Conservation (phyloP, 225 moss, liverwort and hornwort species). For the Polytrichum commune region DNA sequence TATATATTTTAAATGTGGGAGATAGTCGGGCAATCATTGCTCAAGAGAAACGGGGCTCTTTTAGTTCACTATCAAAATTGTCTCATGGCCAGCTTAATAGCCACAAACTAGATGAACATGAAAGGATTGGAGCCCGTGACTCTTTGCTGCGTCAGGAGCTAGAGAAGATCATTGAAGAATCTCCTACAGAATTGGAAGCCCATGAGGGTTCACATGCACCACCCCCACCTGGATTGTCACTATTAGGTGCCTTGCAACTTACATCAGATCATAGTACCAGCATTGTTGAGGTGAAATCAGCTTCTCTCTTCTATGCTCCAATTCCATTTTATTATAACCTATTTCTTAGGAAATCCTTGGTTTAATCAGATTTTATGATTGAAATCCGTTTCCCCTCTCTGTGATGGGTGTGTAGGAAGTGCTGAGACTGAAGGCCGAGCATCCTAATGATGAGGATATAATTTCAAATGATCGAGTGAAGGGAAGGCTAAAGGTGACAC, state of each 20-base stretch:
- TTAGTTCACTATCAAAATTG: conserved; percentile 49
- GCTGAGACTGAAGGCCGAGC: conserved; percentile 76
- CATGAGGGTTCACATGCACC: conserved; percentile 58
- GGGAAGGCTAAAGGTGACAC: conserved; percentile 95
- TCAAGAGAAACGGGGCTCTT: conserved; percentile 70
- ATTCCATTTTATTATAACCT: neutral
- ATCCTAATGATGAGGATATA: conserved; percentile 77
- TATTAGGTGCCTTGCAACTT: conserved; percentile 91
- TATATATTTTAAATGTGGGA: conserved; percentile 99
- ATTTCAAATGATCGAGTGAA: conserved; percentile 96
- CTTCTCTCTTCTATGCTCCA: neutral
- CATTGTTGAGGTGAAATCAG: conserved; percentile 72
- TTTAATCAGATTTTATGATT: too few species aligned
- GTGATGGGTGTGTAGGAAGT: conserved; percentile 63
- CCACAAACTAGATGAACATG: conserved; percentile 59
- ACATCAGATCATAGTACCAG: conserved; percentile 96
- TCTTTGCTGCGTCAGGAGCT: conserved; percentile 82
- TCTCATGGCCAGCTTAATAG: conserved; percentile 54
- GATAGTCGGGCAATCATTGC: conserved; percentile 96
- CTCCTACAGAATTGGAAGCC: conserved; percentile 87
- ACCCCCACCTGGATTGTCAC: conserved; percentile 55
- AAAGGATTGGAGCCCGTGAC: conserved; percentile 78
- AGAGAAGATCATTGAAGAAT: conserved; percentile 96
- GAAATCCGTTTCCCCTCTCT: neutral
- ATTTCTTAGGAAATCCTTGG: too few species aligned